These are phyloP conservation scores for Saccharomycopsis fermentans DNA, from an alignment of 805 yeast species.

Conservation along the genomic window DNA sequence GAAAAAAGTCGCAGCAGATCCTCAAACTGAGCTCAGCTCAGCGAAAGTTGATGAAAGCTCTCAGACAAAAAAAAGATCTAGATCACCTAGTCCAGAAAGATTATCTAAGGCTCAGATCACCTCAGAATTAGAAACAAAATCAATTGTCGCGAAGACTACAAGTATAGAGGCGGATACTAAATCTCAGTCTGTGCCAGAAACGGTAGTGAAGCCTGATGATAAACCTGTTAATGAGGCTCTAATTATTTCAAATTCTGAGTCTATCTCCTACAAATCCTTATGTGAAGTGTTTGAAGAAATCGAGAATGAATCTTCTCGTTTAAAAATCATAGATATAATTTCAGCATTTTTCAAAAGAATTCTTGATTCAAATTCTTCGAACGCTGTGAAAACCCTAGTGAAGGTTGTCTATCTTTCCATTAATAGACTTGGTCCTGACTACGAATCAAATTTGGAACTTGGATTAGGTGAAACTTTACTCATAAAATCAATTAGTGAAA, in stretches of 20 bases:
- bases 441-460: conserved; percentile 75
- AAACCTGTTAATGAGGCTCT: background rate
- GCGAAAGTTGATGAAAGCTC: background rate
- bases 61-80: background rate
- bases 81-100: background rate
- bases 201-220: background rate
- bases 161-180: background rate
- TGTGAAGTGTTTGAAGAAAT: conserved; percentile 65
- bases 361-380: conserved; percentile 27
- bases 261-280: conserved; percentile 32
- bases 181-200: background rate
- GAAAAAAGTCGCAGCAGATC: background rate
- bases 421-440: conserved; percentile 89
- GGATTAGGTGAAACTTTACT: conserved; percentile 89
- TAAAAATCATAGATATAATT: conserved; percentile 69
- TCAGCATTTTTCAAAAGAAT: conserved; percentile 64
- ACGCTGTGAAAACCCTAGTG: conserved; percentile 45
- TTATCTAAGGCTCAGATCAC: background rate
- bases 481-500: conserved; percentile 79
- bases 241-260: background rate
- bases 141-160: background rate
- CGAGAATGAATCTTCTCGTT: conserved; percentile 72
- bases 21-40: background rate
- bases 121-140: background rate
- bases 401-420: conserved; percentile 76